Percentiles rank a stretch among this genome's conserved stretches.
These are phyloP conservation scores for Pyrenophora seminiperda DNA, from an alignment of 2,329 filamentous ascomycete genomes.

Conservation along the genomic window DNA sequence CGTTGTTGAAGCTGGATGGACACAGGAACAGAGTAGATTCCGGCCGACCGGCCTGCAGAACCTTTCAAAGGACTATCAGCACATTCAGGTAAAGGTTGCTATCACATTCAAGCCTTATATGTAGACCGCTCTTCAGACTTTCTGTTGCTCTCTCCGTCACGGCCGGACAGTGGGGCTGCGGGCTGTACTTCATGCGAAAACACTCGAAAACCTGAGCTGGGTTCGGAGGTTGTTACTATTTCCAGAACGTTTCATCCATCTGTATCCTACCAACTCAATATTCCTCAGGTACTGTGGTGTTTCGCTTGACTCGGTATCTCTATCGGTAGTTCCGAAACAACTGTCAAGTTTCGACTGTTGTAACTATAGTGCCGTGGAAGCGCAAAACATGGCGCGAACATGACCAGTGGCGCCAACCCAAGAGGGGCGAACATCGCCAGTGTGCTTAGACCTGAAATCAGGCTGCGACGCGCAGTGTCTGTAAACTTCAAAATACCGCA, in stretches of 20 bases:
- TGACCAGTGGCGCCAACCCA: background rate
- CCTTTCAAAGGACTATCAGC: background rate
- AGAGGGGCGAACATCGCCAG: slow-evolving; percentile 6
- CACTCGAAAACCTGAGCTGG: background rate
- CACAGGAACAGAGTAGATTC: background rate
- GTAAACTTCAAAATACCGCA: background rate
- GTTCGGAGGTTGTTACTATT: slow-evolving; percentile 1
- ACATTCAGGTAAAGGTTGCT: background rate
- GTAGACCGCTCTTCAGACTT: too few relatives aligned
- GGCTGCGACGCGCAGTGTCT: slow-evolving; percentile 9
- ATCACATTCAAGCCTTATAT: background rate
- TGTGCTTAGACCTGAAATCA: background rate
- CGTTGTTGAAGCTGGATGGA: background rate
- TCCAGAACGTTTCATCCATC: background rate
- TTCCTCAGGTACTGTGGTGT: slow-evolving; percentile 1
- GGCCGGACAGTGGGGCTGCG: too few relatives aligned
- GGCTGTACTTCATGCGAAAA: background rate
- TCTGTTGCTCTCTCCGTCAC: too few relatives aligned
- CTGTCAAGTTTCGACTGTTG: slow-evolving; percentile 14
- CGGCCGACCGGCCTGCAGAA: too few relatives aligned
- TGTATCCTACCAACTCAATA: background rate
- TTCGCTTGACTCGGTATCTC: slow-evolving; percentile 7
- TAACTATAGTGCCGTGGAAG: slow-evolving; percentile 8
- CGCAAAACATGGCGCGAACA: slow-evolving; percentile 5
- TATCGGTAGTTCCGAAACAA: slow-evolving; percentile 10